These are phyloP conservation scores for Nothomitra cinnamomea DNA, from an alignment of 2,329 filamentous ascomycete species.

Conservation along the genomic window DNA sequence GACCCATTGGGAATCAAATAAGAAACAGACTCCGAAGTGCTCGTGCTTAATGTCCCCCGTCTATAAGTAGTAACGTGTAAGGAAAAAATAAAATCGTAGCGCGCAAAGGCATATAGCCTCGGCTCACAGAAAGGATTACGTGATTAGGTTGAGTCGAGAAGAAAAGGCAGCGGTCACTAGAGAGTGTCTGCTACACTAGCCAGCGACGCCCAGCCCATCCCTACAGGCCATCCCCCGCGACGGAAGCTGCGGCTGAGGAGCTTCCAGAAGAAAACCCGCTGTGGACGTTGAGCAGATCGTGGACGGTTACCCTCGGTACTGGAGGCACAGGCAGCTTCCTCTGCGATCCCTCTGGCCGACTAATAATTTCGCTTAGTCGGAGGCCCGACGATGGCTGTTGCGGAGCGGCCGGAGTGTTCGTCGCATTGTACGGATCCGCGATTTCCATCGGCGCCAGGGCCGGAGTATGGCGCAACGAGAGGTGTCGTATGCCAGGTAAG, in stretches of 20 bases:
- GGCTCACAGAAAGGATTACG: too few relatives aligned
- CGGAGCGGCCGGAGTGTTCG: constrained; percentile 7
- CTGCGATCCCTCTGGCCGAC: constrained; percentile 69
- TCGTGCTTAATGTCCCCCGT: too few relatives aligned
- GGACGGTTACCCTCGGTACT: constrained; percentile 74
- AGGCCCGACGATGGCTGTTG: constrained; percentile 37
- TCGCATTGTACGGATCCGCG: constrained; percentile 26
- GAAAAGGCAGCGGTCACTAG: too few relatives aligned
- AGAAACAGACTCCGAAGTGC: too few relatives aligned
- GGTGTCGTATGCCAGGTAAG: constrained; percentile 67
- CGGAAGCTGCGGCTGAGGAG: constrained; percentile 60
- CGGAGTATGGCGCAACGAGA: constrained; percentile 43
- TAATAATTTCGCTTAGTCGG: constrained; percentile 84
- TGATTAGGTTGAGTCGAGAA: too few relatives aligned
- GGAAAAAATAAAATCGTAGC: too few relatives aligned
- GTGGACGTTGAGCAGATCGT: constrained; percentile 59
- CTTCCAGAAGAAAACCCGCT: constrained; percentile 56
- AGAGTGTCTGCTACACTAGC: too few relatives aligned
- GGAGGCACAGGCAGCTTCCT: constrained; percentile 83
- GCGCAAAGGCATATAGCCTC: too few relatives aligned
- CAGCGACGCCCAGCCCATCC: constrained; percentile 13
- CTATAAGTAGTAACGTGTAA: too few relatives aligned
- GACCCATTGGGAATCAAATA: too few relatives aligned
- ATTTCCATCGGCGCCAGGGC: constrained; percentile 56
- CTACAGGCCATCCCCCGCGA: constrained; percentile 54